Percentiles rank a stretch among this genome's conserved stretches.
phyloP scores from a whole-genome alignment of 2,329 filamentous ascomycete species.

The Pseudogymnoascus sp. region DNA sequence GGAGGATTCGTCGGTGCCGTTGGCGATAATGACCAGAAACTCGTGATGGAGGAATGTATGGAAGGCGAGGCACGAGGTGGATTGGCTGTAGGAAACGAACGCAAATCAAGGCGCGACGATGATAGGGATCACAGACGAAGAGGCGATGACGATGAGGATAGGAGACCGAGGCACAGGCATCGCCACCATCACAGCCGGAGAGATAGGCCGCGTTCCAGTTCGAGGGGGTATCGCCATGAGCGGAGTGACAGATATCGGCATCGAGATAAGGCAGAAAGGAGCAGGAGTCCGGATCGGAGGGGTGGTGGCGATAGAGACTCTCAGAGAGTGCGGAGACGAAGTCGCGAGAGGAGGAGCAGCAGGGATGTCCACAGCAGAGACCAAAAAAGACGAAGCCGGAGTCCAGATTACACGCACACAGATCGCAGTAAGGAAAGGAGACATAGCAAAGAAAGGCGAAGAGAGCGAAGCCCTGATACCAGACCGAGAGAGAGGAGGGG shows the following conservation, averaged over 20 bases:
- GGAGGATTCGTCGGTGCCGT: conserved; percentile 27
- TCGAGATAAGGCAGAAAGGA: conserved; percentile 22
- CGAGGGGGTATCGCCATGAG: conserved; percentile 18
- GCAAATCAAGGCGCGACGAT: conserved; percentile 14
- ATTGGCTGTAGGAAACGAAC: conserved; percentile 16
- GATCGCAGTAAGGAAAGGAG: background rate
- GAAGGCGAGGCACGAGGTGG: conserved; percentile 16
- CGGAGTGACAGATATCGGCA: conserved; percentile 21
- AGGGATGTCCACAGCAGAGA: conserved; percentile 25
- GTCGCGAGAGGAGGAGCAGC: conserved; percentile 24
- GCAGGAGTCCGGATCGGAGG: conserved; percentile 23
- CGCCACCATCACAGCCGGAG: conserved; percentile 27
- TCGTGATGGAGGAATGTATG: background rate
- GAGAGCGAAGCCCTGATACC: background rate
- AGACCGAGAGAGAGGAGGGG: background rate
- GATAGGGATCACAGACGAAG: conserved; percentile 11
- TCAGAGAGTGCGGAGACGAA: conserved; percentile 15
- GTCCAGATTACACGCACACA: background rate
- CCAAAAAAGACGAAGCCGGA: conserved; percentile 14
- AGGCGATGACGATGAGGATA: conserved; percentile 23
- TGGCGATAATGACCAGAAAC: conserved; percentile 16
- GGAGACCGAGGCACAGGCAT: conserved; percentile 22
- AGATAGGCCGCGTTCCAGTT: conserved; percentile 20
- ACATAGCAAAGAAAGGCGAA: background rate
- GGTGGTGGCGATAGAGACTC: conserved; percentile 8